Base-by-base conservation (phyloP, 179 eudicot species). In the Heliamphora pulchella region DNA sequence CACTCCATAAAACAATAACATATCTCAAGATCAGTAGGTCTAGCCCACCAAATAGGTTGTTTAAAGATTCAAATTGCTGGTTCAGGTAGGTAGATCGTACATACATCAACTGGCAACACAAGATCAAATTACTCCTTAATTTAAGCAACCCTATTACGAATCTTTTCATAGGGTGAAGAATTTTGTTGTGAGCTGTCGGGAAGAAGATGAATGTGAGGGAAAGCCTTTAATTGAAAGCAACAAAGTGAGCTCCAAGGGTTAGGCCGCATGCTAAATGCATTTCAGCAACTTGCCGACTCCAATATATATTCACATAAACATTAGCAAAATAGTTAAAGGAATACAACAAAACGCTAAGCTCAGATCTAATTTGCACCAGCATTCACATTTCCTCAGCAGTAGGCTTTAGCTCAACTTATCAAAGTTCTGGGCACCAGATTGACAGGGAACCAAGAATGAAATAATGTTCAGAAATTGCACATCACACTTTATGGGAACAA, bases 231-330 rank as follows among this genome's bases (percentile, higher is more conserved):
- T 20, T 59, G 18, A 17, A 64, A 64, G 1, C 71, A 67, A 41
- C 41, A 48, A 39, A 39, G 4, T 20, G 43, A 6, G 41, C 46
- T 41, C 71, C 1, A 5, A 14, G 47, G 71, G 48, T 13, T 63
- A 63, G 41, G 71, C 48, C 31, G 15, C 71, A 39, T 67, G 48
- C 47, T 67, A 67, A 67, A 67, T 64, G 41, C 71, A 67, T 39
- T 41, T 41, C 71, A 10, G 71, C 46, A 1, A 67, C 71, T 67
- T 67, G 71, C 22, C 41, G n/a, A 66, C 41, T 41, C n/a, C 6
- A 41, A n/a, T n/a, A n/a, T n/a, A 67, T 31, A 2, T 4, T 4
- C 47, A 22, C 20, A 67, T 11, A 67, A 10, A 41, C 22, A 11
- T 48, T 39, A 41, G 64, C 20, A 59, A 59, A 15, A 59, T n/a